Conservation (phyloP, 2,329 filamentous ascomycete species). For the Nemania serpens region DNA sequence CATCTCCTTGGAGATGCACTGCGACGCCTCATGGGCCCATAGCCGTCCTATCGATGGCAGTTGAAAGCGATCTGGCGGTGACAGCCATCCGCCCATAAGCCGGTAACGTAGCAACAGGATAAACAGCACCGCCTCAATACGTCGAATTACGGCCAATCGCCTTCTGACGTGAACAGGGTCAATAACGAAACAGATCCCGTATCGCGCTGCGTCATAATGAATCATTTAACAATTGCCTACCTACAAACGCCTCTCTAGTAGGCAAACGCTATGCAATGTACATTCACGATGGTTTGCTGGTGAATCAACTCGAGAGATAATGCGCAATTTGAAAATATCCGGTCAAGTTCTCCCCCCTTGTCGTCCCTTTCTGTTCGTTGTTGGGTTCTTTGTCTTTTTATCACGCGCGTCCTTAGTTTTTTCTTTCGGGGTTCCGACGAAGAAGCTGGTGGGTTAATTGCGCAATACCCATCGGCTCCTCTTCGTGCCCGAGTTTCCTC, state of each 20-base stretch:
- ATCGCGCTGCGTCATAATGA: constrained; percentile 9
- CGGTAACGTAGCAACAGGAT: constrained; percentile 28
- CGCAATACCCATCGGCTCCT: constrained; percentile 8
- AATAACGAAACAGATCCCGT: neutral
- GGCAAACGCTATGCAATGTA: neutral
- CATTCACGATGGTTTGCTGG: neutral
- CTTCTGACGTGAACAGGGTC: constrained; percentile 6
- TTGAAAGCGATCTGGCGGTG: constrained; percentile 32
- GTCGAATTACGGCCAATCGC: constrained; percentile 24
- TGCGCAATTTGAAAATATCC: neutral
- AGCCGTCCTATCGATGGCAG: constrained; percentile 21
- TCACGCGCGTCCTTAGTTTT: neutral
- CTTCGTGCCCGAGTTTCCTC: constrained; percentile 19
- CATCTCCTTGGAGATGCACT: constrained; percentile 27
- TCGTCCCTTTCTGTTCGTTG: too few relatives aligned
- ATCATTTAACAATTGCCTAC: constrained; percentile 3
- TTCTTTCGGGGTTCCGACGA: neutral
- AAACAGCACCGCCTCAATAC: constrained; percentile 26
- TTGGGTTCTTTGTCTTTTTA: neutral
- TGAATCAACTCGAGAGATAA: neutral
- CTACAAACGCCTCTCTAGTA: neutral
- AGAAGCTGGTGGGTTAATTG: neutral
- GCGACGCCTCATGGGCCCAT: constrained; percentile 18
- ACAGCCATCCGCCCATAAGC: constrained; percentile 24
- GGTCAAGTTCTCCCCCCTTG: too few relatives aligned